These are phyloP conservation scores for Talaromyces albobiverticillius DNA, from an alignment of 2,329 filamentous ascomycete genomes.

Conservation along the genomic window DNA sequence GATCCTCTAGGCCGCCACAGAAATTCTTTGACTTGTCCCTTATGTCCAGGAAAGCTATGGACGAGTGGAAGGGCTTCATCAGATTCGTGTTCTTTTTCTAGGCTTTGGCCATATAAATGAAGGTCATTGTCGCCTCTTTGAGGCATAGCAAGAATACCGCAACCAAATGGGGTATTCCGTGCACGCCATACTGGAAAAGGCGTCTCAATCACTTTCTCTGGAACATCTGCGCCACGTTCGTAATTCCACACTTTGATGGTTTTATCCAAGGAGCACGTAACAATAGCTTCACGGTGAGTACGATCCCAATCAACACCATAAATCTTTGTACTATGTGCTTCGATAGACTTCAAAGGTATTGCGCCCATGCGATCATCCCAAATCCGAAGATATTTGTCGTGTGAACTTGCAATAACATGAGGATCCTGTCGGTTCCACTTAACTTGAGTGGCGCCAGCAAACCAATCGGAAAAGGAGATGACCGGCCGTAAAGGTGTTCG, in stretches of 20 bases:
- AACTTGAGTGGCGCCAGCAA: conserved; percentile 88
- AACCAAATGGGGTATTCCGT: conserved; percentile 85
- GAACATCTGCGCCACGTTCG: conserved; percentile 57
- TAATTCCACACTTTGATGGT: conserved; percentile 96
- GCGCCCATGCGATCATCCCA: conserved; percentile 85
- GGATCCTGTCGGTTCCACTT: conserved; percentile 89
- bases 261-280: conserved; percentile 87
- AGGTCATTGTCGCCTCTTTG: conserved; percentile 82
- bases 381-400: conserved; percentile 81
- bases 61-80: conserved; percentile 41
- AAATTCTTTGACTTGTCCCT: conserved; percentile 79
- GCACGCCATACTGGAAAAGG: conserved; percentile 89
- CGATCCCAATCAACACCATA: conserved; percentile 96
- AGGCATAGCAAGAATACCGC: conserved; percentile 84
- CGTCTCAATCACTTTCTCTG: conserved; percentile 75
- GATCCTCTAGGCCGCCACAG: conserved; percentile 78
- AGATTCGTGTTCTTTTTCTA: conserved; percentile 36
- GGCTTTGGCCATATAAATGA: conserved; percentile 73
- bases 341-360: conserved; percentile 75
- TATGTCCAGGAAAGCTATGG: conserved; percentile 54
- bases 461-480: conserved; percentile 86
- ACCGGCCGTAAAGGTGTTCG: conserved; percentile 69
- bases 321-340: conserved; percentile 87
- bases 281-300: conserved; percentile 65
- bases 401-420: conserved; percentile 85